Percentiles rank a stretch among this genome's conserved stretches.
These are phyloP conservation scores for Yarrowia porcina DNA, from an alignment of 805 yeast species.

Conservation along the genomic window DNA sequence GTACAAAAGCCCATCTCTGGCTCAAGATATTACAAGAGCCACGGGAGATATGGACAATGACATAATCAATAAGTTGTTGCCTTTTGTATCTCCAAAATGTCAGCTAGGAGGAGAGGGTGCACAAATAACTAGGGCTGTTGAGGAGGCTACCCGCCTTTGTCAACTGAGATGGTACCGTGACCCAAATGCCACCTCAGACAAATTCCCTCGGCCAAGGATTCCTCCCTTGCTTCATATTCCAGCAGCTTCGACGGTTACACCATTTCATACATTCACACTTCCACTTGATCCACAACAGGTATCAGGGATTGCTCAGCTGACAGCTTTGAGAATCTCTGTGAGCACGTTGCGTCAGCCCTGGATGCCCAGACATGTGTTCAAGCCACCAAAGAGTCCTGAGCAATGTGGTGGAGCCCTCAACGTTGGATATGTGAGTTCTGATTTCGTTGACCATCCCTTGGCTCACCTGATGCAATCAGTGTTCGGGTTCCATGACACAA, in stretches of 20 bases:
- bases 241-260: conserved; percentile 35
- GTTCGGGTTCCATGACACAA: conserved; percentile 36
- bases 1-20: not conserved
- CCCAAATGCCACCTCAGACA: not conserved
- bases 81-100: not conserved
- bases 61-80: not conserved
- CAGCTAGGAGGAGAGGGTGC: not conserved
- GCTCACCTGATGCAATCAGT: conserved; percentile 40
- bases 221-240: conserved; percentile 30
- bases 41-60: not conserved
- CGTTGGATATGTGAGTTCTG: conserved; percentile 39
- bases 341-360: conserved; percentile 33
- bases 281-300: conserved; percentile 34
- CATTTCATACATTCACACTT: conserved; percentile 39
- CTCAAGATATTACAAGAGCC: not conserved
- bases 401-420: conserved; percentile 28
- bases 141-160: not conserved
- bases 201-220: not conserved
- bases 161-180: not conserved
- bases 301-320: conserved; percentile 32
- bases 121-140: not conserved
- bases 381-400: conserved; percentile 36
- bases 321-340: conserved; percentile 35
- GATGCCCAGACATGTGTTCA: conserved; percentile 35
- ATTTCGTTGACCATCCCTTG: conserved; percentile 38